Percentiles rank a stretch among this genome's conserved stretches.
phyloP scores from a whole-genome alignment of 768 basidiomycete species.

The Kockovaella imperatae region DNA sequence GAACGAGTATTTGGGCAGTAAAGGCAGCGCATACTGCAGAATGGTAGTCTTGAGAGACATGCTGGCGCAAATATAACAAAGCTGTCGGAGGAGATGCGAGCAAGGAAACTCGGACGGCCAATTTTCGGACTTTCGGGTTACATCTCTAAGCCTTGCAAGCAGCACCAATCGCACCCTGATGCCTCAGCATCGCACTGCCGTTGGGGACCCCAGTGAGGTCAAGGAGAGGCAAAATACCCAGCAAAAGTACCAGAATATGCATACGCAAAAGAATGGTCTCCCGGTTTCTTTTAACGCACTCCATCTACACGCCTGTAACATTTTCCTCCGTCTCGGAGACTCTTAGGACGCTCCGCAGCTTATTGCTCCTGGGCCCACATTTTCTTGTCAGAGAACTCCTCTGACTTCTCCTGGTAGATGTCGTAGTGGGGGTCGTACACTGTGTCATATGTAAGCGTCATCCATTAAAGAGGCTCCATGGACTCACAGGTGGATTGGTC shows the following conservation, averaged over 20 bases:
- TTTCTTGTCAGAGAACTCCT: slow-evolving; percentile 25
- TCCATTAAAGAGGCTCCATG: not conserved
- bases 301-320: too few relatives aligned
- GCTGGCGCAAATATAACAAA: too few relatives aligned
- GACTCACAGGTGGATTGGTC: slow-evolving; percentile 37
- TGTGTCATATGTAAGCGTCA: slow-evolving; percentile 7
- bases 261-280: not conserved
- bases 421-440: slow-evolving; percentile 37
- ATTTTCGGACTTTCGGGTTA: too few relatives aligned
- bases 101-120: too few relatives aligned
- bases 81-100: too few relatives aligned
- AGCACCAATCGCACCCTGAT: too few relatives aligned
- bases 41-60: slow-evolving; percentile 31
- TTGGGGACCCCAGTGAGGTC: too few relatives aligned
- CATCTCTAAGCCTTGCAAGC: too few relatives aligned
- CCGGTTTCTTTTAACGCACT: too few relatives aligned
- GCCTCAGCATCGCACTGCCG: too few relatives aligned
- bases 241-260: not conserved
- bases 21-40: slow-evolving; percentile 20
- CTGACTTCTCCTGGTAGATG: slow-evolving; percentile 34
- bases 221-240: too few relatives aligned
- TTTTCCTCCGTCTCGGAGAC: too few relatives aligned
- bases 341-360: not conserved
- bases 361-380: slow-evolving; percentile 32
- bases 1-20: slow-evolving; percentile 29